Evolutionary conservation across 805 yeast genomes (phyloP).

Genomic region (Myxozyma nipponensis): DNA sequence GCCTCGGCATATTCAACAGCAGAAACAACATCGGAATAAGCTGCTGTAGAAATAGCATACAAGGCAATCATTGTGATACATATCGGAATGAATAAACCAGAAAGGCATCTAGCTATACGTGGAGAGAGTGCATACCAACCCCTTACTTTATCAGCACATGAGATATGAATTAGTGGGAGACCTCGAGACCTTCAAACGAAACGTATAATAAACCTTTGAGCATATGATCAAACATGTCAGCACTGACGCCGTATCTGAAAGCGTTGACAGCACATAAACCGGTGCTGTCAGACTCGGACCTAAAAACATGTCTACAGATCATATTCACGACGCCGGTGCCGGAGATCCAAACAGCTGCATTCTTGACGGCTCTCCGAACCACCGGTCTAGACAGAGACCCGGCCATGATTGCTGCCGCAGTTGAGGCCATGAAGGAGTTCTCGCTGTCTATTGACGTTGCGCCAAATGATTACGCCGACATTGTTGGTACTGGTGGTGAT

Average conservation of each 20-base stretch:
- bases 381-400: conserved; percentile 77
- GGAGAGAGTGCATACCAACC: no score
- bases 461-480: conserved; percentile 60
- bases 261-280: conserved; percentile 60
- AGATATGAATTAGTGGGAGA: no score
- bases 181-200: no score
- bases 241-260: conserved; percentile 58
- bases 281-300: conserved; percentile 58
- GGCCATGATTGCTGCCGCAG: conserved; percentile 82
- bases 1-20: no score
- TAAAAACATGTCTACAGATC: conserved; percentile 56
- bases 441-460: conserved; percentile 50
- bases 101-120: no score
- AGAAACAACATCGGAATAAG: no score
- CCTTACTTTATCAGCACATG: no score
- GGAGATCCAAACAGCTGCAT: conserved; percentile 71
- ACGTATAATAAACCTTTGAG: no score
- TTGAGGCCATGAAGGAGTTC: conserved; percentile 62
- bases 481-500: conserved; percentile 99
- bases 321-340: conserved; percentile 60
- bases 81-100: no score
- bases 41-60: no score
- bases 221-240: no score
- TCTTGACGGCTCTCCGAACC: conserved; percentile 70
- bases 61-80: no score